Evolutionary conservation across 1,284 basidiomycete genomes (phyloP).

Genomic region (Leucoagaricus sp.): DNA sequence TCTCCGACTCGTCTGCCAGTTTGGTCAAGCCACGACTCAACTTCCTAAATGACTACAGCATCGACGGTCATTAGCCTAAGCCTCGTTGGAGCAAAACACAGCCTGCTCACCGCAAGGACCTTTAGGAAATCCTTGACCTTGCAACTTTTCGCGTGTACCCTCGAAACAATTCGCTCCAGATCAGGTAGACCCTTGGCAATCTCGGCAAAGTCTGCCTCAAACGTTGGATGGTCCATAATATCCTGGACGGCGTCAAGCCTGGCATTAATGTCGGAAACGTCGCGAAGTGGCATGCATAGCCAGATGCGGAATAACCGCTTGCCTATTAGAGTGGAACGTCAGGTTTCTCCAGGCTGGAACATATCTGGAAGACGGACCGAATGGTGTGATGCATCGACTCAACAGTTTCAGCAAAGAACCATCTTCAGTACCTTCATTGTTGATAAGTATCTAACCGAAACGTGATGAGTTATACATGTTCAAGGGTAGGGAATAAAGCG

Average conservation of each 20-base stretch:
- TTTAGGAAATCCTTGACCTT: constrained; percentile 85
- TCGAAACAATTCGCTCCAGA: constrained; percentile 90
- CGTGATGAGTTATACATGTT: constrained; percentile 7
- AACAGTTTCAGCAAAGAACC: constrained; percentile 85
- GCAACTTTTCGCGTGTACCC: constrained; percentile 90
- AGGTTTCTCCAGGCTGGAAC: not conserved
- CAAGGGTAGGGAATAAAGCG: not conserved
- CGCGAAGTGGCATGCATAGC: constrained; percentile 87
- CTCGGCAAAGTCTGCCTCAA: constrained; percentile 74
- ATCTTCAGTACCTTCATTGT: constrained; percentile 89
- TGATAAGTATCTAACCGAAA: constrained; percentile 71
- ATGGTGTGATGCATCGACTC: constrained; percentile 87
- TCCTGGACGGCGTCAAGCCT: constrained; percentile 92
- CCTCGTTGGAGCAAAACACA: not conserved
- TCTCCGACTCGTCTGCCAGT: constrained; percentile 67
- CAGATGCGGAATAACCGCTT: constrained; percentile 94
- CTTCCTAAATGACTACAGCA: constrained; percentile 69
- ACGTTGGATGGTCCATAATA: constrained; percentile 75
- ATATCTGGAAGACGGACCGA: constrained; percentile 53
- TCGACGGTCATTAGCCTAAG: not conserved
- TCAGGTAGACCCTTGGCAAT: constrained; percentile 86
- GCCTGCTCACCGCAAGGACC: constrained; percentile 65
- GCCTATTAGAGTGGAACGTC: constrained; percentile 42
- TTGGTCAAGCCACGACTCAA: constrained; percentile 67
- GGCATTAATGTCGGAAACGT: constrained; percentile 83